phyloP scores from a whole-genome alignment of 208 protist genomes.

The Trypanosoma conorhini region DNA sequence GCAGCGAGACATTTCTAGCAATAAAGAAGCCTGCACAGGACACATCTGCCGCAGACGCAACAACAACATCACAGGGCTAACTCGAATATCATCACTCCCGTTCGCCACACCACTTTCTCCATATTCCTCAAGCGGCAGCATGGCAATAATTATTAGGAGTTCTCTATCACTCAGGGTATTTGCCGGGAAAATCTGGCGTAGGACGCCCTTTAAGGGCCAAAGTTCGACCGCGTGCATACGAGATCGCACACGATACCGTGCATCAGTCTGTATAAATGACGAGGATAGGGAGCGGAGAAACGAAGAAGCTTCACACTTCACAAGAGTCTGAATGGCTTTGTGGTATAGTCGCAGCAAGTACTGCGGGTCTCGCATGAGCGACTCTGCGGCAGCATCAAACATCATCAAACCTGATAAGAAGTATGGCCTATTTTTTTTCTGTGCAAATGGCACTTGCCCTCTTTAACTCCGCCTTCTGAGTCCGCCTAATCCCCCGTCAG shows the following conservation, averaged over 20 bases:
- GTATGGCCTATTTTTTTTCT: not conserved
- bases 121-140: slow-evolving; percentile 43
- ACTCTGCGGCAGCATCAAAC: slow-evolving; percentile 31
- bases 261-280: slow-evolving; percentile 32
- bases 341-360: slow-evolving; percentile 55
- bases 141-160: slow-evolving; percentile 47
- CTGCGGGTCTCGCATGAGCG: slow-evolving; percentile 41
- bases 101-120: not conserved
- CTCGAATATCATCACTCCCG: slow-evolving; percentile 9
- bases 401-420: slow-evolving; percentile 1
- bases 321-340: slow-evolving; percentile 39
- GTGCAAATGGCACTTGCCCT: not conserved
- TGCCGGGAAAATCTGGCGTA: slow-evolving; percentile 52
- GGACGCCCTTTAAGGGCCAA: slow-evolving; percentile 18
- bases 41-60: slow-evolving; percentile 18
- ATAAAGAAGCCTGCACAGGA: slow-evolving; percentile 11
- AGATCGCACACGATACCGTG: slow-evolving; percentile 24
- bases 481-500: not conserved
- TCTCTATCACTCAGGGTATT: slow-evolving; percentile 47
- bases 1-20: slow-evolving; percentile 5
- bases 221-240: slow-evolving; percentile 18
- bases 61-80: slow-evolving; percentile 25
- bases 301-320: slow-evolving; percentile 23
- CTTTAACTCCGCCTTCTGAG: not conserved
- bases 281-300: slow-evolving; percentile 14